Evolutionary conservation across 2,329 filamentous ascomycete genomes (phyloP).

Genomic region (Monosporascus sp.): DNA sequence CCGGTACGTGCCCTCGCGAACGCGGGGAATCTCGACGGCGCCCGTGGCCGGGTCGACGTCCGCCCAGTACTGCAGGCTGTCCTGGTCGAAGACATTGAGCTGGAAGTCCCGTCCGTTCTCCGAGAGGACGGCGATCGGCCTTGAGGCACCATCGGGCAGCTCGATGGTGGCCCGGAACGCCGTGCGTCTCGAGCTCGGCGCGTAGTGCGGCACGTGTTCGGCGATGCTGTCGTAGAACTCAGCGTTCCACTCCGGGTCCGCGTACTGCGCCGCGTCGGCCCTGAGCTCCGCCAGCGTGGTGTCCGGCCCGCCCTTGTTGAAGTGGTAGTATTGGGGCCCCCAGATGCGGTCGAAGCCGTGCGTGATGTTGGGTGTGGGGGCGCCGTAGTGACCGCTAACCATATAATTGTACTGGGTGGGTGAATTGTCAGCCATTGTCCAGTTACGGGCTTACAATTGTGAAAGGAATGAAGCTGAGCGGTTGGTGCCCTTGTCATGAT

Average conservation of each 20-base stretch:
- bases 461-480: too few relatives aligned
- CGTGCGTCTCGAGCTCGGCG: slow-evolving; percentile 45
- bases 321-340: slow-evolving; percentile 59
- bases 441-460: neutral
- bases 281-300: slow-evolving; percentile 43
- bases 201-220: slow-evolving; percentile 51
- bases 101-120: slow-evolving; percentile 49
- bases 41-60: slow-evolving; percentile 41
- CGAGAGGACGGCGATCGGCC: slow-evolving; percentile 51
- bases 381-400: slow-evolving; percentile 57
- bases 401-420: slow-evolving; percentile 21
- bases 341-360: slow-evolving; percentile 60
- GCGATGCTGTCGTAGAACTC: slow-evolving; percentile 61
- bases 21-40: slow-evolving; percentile 44
- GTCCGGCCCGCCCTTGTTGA: slow-evolving; percentile 49
- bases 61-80: slow-evolving; percentile 58
- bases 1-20: slow-evolving; percentile 55
- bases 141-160: slow-evolving; percentile 46
- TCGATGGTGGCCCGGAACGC: slow-evolving; percentile 45
- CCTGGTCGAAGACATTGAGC: slow-evolving; percentile 49
- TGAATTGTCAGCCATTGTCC: neutral
- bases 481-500: too few relatives aligned
- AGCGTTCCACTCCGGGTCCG: slow-evolving; percentile 48
- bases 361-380: slow-evolving; percentile 53
- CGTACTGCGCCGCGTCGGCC: slow-evolving; percentile 48